These are phyloP conservation scores for Xylariaceae sp. DNA, from an alignment of 2,329 filamentous ascomycete species.

Conservation along the genomic window DNA sequence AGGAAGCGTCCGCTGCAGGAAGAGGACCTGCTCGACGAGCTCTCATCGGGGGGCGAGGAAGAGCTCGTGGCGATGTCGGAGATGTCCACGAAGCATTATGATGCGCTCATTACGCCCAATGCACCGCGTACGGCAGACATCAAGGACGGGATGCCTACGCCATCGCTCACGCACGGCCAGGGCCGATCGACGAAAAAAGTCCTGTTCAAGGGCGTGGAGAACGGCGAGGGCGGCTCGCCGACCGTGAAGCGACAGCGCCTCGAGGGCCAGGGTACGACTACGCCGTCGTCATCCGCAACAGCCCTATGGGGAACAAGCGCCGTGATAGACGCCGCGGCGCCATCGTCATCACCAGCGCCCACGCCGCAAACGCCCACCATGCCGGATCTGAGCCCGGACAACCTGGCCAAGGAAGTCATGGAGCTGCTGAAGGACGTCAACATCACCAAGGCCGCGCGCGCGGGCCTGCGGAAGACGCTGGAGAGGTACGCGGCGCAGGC, in stretches of 20 bases:
- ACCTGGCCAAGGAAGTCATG: conserved; percentile 47
- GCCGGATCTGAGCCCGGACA: conserved; percentile 18
- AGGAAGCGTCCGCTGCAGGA: conserved; percentile 27
- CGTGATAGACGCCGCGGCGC: conserved; percentile 13
- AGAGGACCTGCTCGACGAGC: conserved; percentile 27
- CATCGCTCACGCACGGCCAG: conserved; percentile 16
- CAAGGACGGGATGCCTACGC: conserved; percentile 29
- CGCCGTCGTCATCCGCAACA: not conserved
- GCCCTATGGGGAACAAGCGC: conserved; percentile 22
- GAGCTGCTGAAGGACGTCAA: conserved; percentile 43
- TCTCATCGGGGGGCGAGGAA: conserved; percentile 30
- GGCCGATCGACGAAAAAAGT: conserved; percentile 26
- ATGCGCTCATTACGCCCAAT: conserved; percentile 11
- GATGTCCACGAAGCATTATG: conserved; percentile 12
- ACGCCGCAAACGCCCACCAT: conserved; percentile 14
- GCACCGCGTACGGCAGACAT: conserved; percentile 8
- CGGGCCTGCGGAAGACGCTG: conserved; percentile 43
- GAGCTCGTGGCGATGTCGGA: conserved; percentile 25
- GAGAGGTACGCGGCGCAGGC: conserved; percentile 53
- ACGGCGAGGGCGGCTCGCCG: not conserved
- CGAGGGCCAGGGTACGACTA: not conserved
- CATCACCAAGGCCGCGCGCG: conserved; percentile 37
- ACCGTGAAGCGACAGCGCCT: conserved; percentile 21
- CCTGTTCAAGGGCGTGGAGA: not conserved
- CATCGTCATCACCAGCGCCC: conserved; percentile 11